Evolutionary conservation across 352 stramenopile species (phyloP), one percentile per base, ranked within the genome.

Genomic region (Globisporangium paddicum): DNA sequence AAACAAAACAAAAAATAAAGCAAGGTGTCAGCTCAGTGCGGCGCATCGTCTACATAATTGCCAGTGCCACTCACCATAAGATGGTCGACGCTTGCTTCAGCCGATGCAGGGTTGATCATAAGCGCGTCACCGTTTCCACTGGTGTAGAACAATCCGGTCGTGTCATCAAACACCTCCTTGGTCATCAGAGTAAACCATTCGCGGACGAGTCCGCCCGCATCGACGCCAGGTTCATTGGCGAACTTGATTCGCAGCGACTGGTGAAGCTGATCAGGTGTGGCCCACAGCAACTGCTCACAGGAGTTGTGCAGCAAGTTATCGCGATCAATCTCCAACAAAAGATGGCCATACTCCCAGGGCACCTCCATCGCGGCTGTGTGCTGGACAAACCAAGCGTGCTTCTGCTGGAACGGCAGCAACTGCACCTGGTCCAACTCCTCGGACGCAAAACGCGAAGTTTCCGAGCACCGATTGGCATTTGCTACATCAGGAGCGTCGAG

Each of bases 121-220:
- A 93, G 76, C 8, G 80, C 81, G 55, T 93, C 85, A 21, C 82
- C 77, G 38, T 89, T 89, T 14, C 82, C 75, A 19, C 69, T 88
- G 50, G 67, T 80, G 47, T 82, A 84, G 58, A 96, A 97, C 21
- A 96, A 57, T 0, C 88, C 90, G 0, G 83, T 89, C 5, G 72
- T 61, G 32, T 93, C 85, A 42, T 95, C 87, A 69, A 97, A 96
- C 5, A 97, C 73, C 26, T 93, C 87, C 42, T 93, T 88, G 2
- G 77, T 92, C 81, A 96, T 90, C 18, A 97, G 70, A 25, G 80
- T 90, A 65, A 97, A 97, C 90, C 90, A 97, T 64, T 97, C 90
- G 7, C 90, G 82, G 49, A 96, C 87, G 9, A 97, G 72, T 45
- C 90, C 90, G 19, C 90, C 90, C 5, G 89, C 90, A 70, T 97